Percentiles rank a stretch among this genome's conserved stretches.
phyloP scores from a whole-genome alignment of 495 filamentous ascomycete genomes.

The Articulospora tetracladia region DNA sequence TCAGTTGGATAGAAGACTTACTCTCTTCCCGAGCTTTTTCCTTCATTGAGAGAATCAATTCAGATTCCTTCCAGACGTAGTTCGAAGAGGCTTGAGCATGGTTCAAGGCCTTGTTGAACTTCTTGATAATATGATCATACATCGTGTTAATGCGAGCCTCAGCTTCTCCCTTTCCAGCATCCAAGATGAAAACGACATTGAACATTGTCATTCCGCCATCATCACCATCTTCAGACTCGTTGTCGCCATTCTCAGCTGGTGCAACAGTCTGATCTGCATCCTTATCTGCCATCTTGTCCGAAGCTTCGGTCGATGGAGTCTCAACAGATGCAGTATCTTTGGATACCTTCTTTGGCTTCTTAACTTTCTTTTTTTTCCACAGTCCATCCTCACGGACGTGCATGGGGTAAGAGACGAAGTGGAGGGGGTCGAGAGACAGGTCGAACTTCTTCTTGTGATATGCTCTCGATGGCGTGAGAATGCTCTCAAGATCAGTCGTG shows the following conservation, averaged over 20 bases:
- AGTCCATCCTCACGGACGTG: constrained; percentile 80
- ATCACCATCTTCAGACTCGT: constrained; percentile 31
- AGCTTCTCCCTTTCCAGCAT: constrained; percentile 72
- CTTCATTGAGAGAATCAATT: constrained; percentile 71
- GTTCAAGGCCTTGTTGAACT: constrained; percentile 83
- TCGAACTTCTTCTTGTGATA: constrained; percentile 88
- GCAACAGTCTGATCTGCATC: constrained; percentile 20
- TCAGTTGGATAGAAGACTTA: constrained; percentile 33
- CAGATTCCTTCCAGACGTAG: constrained; percentile 85
- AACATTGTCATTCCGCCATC: constrained; percentile 83
- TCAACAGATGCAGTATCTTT: constrained; percentile 9
- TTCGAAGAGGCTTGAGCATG: constrained; percentile 83
- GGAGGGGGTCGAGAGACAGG: constrained; percentile 75
- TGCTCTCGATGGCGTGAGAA: constrained; percentile 74
- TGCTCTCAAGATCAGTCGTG: constrained; percentile 73
- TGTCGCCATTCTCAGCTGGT: constrained; percentile 36
- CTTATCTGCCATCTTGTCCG: not conserved
- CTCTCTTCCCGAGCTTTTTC: constrained; percentile 74
- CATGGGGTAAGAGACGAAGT: constrained; percentile 83
- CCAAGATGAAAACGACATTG: constrained; percentile 88
- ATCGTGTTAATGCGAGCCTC: constrained; percentile 71
- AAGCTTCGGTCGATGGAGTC: constrained; percentile 4
- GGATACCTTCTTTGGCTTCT: constrained; percentile 33
- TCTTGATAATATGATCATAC: constrained; percentile 83
- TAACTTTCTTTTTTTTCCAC: constrained; percentile 76